Conservation (phyloP, 2,329 filamentous ascomycete genomes). For the Helicocarpus griseus region DNA sequence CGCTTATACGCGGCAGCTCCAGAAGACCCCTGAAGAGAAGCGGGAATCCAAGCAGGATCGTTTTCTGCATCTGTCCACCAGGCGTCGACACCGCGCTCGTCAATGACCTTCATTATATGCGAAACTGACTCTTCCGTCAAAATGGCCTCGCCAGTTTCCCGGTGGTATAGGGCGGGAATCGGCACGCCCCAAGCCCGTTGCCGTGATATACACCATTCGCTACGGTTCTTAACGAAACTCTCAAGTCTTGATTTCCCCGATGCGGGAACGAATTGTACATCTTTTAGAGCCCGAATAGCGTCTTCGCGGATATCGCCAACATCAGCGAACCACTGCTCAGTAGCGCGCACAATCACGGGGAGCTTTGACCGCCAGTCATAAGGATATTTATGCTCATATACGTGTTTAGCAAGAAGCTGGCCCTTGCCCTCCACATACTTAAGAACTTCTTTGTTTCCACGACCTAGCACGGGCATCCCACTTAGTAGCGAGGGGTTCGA, state of each 20-base stretch:
- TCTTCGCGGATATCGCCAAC: constrained; percentile 70
- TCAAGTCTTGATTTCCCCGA: constrained; percentile 64
- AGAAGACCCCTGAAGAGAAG: constrained; percentile 44
- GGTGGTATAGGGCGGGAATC: constrained; percentile 78
- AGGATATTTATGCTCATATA: constrained; percentile 83
- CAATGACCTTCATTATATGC: constrained; percentile 73
- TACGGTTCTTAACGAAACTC: constrained; percentile 78
- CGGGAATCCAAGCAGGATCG: constrained; percentile 67
- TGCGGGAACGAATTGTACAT: constrained; percentile 70
- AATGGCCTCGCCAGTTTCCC: constrained; percentile 59
- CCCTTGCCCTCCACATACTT: constrained; percentile 52
- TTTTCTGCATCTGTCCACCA: constrained; percentile 83
- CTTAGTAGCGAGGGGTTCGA: constrained; percentile 56
- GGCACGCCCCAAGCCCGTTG: constrained; percentile 95
- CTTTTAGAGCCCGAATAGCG: constrained; percentile 58
- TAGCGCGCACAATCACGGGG: constrained; percentile 83
- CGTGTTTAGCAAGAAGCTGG: constrained; percentile 59
- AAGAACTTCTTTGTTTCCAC: constrained; percentile 61
- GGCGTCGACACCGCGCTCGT: constrained; percentile 70
- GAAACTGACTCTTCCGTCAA: constrained; percentile 69
- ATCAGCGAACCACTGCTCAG: constrained; percentile 96
- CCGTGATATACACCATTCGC: constrained; percentile 95
- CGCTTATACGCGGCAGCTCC: constrained; percentile 48
- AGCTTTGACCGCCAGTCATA: constrained; percentile 96
- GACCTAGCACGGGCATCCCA: constrained; percentile 61